Evolutionary conservation across 2,329 filamentous ascomycete species (phyloP).

Genomic region (Huntiella decipiens): DNA sequence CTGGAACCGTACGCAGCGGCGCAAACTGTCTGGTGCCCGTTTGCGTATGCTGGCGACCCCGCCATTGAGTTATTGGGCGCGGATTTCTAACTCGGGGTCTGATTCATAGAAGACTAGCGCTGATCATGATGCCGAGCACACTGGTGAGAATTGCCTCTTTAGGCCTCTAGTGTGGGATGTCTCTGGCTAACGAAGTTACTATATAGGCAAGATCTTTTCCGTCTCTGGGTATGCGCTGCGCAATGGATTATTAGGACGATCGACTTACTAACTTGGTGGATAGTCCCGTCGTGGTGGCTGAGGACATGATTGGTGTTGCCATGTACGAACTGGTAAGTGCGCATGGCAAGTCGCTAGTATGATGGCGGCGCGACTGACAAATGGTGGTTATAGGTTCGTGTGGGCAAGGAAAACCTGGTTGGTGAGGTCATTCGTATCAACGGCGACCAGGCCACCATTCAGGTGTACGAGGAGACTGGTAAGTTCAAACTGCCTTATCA

Average conservation of each 20-base stretch:
- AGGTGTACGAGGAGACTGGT: constrained; percentile 99
- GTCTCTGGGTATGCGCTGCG: constrained; percentile 34
- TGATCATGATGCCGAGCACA: constrained; percentile 9
- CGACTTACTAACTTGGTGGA: constrained; percentile 17
- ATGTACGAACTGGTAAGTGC: constrained; percentile 89
- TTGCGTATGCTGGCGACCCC: neutral
- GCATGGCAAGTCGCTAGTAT: neutral
- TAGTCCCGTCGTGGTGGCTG: constrained; percentile 84
- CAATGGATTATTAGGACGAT: constrained; percentile 2
- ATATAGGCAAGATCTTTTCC: constrained; percentile 40
- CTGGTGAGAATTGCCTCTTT: constrained; percentile 4
- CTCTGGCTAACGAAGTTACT: neutral
- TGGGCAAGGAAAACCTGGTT: constrained; percentile 78
- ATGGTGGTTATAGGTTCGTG: constrained; percentile 45
- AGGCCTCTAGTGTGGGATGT: neutral
- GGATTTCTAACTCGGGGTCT: neutral
- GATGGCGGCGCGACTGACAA: constrained; percentile 4
- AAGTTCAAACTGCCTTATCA: constrained; percentile 17
- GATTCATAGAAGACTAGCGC: constrained; percentile 7
- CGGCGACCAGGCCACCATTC: constrained; percentile 85
- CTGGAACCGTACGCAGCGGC: neutral
- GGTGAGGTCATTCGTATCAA: constrained; percentile 98
- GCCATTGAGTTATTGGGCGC: neutral
- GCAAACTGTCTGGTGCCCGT: neutral
- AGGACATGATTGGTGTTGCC: constrained; percentile 96